Percentiles rank a stretch among this genome's conserved stretches.
These are phyloP conservation scores for Osmanthus fragrans DNA, from an alignment of 257 asterid species.

Conservation along the genomic window DNA sequence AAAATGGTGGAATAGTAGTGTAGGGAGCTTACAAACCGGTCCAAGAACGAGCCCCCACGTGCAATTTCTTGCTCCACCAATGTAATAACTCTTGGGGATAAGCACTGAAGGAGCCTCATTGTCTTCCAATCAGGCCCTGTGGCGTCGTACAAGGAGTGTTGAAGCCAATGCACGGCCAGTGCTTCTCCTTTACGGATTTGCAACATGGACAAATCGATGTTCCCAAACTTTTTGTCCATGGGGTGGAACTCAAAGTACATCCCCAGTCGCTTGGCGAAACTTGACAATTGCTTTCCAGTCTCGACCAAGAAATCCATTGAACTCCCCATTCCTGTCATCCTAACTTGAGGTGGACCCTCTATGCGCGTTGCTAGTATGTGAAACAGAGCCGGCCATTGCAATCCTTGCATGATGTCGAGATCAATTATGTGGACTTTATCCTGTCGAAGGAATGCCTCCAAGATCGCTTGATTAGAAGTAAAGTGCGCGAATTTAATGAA, in stretches of 20 bases:
- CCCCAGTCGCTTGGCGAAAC: conserved; percentile 61
- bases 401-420: conserved; percentile 78
- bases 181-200: conserved; percentile 50
- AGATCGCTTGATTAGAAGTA: conserved; percentile 75
- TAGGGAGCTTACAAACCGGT: conserved; percentile 70
- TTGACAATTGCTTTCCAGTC: conserved; percentile 63
- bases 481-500: conserved; percentile 71
- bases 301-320: conserved; percentile 49
- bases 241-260: conserved; percentile 70
- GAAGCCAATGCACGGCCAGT: conserved; percentile 74
- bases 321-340: conserved; percentile 70
- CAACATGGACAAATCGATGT: conserved; percentile 37
- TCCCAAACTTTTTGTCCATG: conserved; percentile 49
- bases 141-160: conserved; percentile 73
- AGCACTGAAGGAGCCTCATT: conserved; percentile 49
- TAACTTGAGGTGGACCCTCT: conserved; percentile 70
- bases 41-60: conserved; percentile 68
- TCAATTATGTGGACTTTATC: conserved; percentile 64
- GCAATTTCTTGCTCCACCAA: conserved; percentile 71
- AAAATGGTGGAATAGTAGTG: conserved; percentile 77
- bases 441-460: conserved; percentile 58
- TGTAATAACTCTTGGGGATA: conserved; percentile 61
- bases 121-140: conserved; percentile 78
- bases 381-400: conserved; percentile 82
- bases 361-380: conserved; percentile 68